Percentiles rank a stretch among this genome's conserved stretches.
Conservation (phyloP, 2,329 filamentous ascomycete genomes). For the Cadophora sp. region DNA sequence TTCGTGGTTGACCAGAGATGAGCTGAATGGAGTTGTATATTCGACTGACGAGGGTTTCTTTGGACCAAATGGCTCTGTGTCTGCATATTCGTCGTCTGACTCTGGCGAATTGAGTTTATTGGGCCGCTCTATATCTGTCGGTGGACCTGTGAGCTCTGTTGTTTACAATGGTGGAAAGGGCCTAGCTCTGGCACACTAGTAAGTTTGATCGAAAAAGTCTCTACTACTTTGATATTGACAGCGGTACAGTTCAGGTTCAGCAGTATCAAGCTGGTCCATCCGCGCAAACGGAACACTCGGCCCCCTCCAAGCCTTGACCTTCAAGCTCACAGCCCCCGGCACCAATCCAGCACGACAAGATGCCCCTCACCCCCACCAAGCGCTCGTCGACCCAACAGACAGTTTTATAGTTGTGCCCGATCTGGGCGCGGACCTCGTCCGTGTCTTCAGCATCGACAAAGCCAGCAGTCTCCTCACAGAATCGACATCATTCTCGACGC, state of each 20-base stretch:
- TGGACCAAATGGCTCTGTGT: constrained; percentile 34
- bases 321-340: constrained; percentile 46
- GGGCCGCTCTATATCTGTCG: constrained; percentile 49
- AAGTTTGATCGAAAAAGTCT: background rate
- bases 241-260: constrained; percentile 31
- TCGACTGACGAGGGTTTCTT: constrained; percentile 37
- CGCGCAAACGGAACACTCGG: constrained; percentile 29
- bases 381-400: constrained; percentile 58
- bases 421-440: constrained; percentile 57
- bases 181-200: constrained; percentile 44
- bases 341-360: constrained; percentile 50
- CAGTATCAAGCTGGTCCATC: constrained; percentile 48
- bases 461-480: constrained; percentile 44
- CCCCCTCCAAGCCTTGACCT: constrained; percentile 50
- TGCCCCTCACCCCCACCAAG: constrained; percentile 57
- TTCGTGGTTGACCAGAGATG: constrained; percentile 39
- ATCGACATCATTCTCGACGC: constrained; percentile 45
- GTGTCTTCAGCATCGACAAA: constrained; percentile 51
- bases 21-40: constrained; percentile 38
- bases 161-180: constrained; percentile 52
- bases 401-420: constrained; percentile 58
- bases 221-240: background rate
- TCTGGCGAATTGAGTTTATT: constrained; percentile 51
- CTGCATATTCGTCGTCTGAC: constrained; percentile 42
- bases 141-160: constrained; percentile 45